A percentile compares a stretch with the other conserved stretches of the same genome.
Evolutionary conservation across 441 rosid species (phyloP).

Genomic region (Geranium incanum): DNA sequence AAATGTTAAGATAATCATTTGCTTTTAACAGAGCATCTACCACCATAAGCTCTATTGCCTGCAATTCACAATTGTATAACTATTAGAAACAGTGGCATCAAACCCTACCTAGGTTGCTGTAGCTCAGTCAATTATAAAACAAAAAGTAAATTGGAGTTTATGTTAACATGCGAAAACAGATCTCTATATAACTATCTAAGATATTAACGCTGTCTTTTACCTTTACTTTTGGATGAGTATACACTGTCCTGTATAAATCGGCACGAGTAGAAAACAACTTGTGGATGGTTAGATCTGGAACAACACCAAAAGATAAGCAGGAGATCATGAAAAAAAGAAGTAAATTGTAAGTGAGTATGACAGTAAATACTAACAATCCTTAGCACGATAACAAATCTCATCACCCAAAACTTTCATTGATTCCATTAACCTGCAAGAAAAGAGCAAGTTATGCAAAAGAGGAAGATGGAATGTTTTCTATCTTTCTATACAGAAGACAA

Average conservation of each 20-base stretch:
- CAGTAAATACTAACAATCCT: slow-evolving; percentile 59
- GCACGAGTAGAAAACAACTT: slow-evolving; percentile 85
- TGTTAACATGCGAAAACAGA: background rate
- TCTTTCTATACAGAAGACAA: background rate
- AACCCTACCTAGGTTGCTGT: background rate
- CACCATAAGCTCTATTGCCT: slow-evolving; percentile 89
- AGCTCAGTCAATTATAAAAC: slow-evolving; percentile 1
- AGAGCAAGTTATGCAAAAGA: slow-evolving; percentile 10
- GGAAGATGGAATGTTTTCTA: background rate
- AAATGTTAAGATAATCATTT: slow-evolving; percentile 49
- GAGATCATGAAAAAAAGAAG: background rate
- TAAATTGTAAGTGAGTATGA: background rate
- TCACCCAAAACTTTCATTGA: slow-evolving; percentile 76
- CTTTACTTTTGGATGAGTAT: slow-evolving; percentile 90
- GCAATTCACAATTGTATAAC: slow-evolving; percentile 7
- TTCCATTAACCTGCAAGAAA: slow-evolving; percentile 65
- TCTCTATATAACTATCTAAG: background rate
- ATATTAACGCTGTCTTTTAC: slow-evolving; percentile 25
- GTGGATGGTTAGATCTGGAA: slow-evolving; percentile 67
- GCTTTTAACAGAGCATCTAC: slow-evolving; percentile 84
- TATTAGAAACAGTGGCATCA: background rate
- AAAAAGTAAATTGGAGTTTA: background rate
- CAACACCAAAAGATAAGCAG: slow-evolving; percentile 21
- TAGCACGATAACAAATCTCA: slow-evolving; percentile 89
- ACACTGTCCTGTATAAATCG: slow-evolving; percentile 83